Base-by-base conservation (phyloP, 768 basidiomycete species). In the Tephrocybe sp. region DNA sequence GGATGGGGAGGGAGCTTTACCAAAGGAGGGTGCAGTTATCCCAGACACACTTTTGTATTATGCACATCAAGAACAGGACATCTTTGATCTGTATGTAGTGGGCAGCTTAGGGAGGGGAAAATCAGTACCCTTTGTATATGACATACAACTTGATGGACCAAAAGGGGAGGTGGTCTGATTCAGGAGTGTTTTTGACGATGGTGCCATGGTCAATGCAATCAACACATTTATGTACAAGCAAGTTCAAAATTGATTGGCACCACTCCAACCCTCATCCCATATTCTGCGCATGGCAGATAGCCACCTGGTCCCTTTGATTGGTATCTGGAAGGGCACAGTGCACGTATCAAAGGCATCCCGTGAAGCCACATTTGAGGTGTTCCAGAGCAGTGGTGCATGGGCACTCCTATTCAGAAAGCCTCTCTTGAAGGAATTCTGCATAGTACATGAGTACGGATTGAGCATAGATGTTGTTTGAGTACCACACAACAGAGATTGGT, bases 361-460 rank as follows among this genome's bases (percentile, higher is more conserved):
- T 12, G 41, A 32, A 5, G 63, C 56, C 2, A n/a, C 32, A 15
- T 61, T 62, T 36, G 58, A 62, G 15, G 47, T 48, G 3, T 48
- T 48, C 45, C 32, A 62, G 32, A 65, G 67, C 18, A 48, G 60
- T 0, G 62, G 61, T 0, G 60, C 58, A 20, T 68, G 64, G 65
- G 39, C 43, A 8, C 34, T 68, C 17, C 45, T 69, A 0, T 57
- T 71, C n/a, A 62, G 69, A 18, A 71, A 71, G 52, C 68, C 64
- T 1, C 43, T 63, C 2, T 55, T 69, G 0, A 43, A 56, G 32
- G 30, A 18, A 15, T 63, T 68, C 40, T 8, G 50, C 5, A 63
- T 60, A 12, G 33, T 62, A 2, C 68, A 68, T n/a, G 57, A 68
- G 32, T 68, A 67, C 23, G 39, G 18, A 4, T 17, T 38, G 10